phyloP scores from a whole-genome alignment of 1,139 yeast species.

The Debaryomycetaceae sp. region DNA sequence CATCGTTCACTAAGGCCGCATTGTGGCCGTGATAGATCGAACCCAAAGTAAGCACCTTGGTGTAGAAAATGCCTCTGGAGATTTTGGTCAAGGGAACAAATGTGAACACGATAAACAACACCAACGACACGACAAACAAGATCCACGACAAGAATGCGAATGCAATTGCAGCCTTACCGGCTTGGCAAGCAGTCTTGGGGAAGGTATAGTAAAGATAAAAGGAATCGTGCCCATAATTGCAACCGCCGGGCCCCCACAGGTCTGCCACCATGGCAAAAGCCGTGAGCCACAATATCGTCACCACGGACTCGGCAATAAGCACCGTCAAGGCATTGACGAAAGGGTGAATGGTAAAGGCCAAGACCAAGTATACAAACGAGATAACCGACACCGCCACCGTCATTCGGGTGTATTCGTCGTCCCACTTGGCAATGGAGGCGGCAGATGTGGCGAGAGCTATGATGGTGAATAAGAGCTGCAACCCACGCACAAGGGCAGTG shows the following conservation, averaged over 20 bases:
- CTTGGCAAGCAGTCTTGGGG: slow-evolving; percentile 15
- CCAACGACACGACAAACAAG: slow-evolving; percentile 20
- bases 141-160: slow-evolving; percentile 28
- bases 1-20: not conserved
- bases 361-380: slow-evolving; percentile 18
- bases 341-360: slow-evolving; percentile 8
- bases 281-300: slow-evolving; percentile 16
- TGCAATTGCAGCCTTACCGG: slow-evolving; percentile 27
- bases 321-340: slow-evolving; percentile 15
- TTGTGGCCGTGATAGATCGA: slow-evolving; percentile 5
- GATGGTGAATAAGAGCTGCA: slow-evolving; percentile 22
- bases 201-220: slow-evolving; percentile 4
- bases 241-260: slow-evolving; percentile 18
- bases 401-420: slow-evolving; percentile 8
- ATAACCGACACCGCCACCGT: slow-evolving; percentile 20
- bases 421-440: slow-evolving; percentile 14
- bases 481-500: slow-evolving; percentile 10
- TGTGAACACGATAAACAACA: slow-evolving; percentile 18
- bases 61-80: not conserved
- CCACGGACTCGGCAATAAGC: slow-evolving; percentile 18
- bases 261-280: slow-evolving; percentile 22
- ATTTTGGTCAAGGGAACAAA: slow-evolving; percentile 16
- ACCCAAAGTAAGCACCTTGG: slow-evolving; percentile 4
- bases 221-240: slow-evolving; percentile 11
- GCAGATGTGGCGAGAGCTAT: slow-evolving; percentile 24